A percentile compares a stretch with the other conserved stretches of the same genome.
Evolutionary conservation across 2,329 filamentous ascomycete genomes (phyloP).

Genomic region (Corniculantispora saksenae): DNA sequence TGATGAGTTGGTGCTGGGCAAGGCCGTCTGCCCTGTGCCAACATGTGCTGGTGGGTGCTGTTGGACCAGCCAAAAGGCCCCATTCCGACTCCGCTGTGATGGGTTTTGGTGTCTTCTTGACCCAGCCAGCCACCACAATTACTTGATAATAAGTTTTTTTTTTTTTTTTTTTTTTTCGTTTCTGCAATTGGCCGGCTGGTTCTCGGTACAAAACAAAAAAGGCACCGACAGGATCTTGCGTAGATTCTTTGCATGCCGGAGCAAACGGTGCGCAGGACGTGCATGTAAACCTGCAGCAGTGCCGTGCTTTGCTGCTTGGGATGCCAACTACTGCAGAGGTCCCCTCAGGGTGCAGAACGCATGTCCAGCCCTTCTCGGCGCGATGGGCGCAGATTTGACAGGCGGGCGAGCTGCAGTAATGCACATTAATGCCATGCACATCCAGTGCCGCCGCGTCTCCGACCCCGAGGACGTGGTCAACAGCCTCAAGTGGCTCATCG

Average conservation of each 20-base stretch:
- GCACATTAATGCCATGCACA: constrained; percentile 64
- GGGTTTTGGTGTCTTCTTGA: background rate
- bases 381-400: constrained; percentile 11
- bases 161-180: too few relatives aligned
- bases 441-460: constrained; percentile 70
- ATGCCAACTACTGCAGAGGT: too few relatives aligned
- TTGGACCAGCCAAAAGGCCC: background rate
- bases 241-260: background rate
- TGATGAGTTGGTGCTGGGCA: too few relatives aligned
- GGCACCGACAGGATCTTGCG: too few relatives aligned
- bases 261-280: background rate
- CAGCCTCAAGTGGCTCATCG: constrained; percentile 83
- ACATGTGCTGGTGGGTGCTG: background rate
- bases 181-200: too few relatives aligned
- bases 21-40: too few relatives aligned
- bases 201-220: too few relatives aligned
- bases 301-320: too few relatives aligned
- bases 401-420: constrained; percentile 14
- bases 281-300: too few relatives aligned
- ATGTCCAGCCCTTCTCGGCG: background rate
- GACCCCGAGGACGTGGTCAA: constrained; percentile 78
- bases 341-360: background rate
- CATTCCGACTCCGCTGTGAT: constrained; percentile 9
- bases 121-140: background rate
- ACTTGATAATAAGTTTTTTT: background rate